Evolutionary conservation across 2,329 filamentous ascomycete species (phyloP).

Genomic region (Pyrenochaeta sp.): DNA sequence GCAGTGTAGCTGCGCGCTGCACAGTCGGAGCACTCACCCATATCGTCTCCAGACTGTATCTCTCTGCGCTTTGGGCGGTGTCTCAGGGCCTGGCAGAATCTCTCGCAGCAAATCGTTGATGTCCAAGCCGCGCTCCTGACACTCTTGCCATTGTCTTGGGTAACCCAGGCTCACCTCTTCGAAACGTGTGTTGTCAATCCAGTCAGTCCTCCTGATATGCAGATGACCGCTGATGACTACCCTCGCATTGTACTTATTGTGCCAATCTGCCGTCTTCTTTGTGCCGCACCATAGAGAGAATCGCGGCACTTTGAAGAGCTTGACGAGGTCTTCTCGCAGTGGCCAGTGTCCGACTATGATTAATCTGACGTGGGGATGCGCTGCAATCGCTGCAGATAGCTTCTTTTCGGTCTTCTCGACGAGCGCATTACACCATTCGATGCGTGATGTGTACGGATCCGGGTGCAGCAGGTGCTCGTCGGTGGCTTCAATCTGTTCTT

Average conservation of each 20-base stretch:
- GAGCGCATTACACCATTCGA: constrained; percentile 56
- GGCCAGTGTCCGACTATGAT: constrained; percentile 60
- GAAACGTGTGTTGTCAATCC: constrained; percentile 56
- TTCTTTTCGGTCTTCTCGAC: constrained; percentile 52
- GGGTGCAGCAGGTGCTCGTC: constrained; percentile 57
- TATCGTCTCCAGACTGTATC: constrained; percentile 41
- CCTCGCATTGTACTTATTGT: constrained; percentile 56
- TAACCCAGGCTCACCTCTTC: constrained; percentile 60
- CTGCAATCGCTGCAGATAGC: constrained; percentile 44
- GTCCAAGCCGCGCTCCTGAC: constrained; percentile 52
- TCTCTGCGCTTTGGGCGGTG: constrained; percentile 32
- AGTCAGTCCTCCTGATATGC: constrained; percentile 58
- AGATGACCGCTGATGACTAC: constrained; percentile 58
- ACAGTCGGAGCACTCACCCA: constrained; percentile 22
- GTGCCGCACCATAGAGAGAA: constrained; percentile 60
- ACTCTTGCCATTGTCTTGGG: constrained; percentile 57
- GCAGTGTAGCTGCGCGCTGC: background rate
- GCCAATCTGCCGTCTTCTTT: constrained; percentile 58
- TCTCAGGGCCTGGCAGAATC: constrained; percentile 54
- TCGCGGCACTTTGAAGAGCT: constrained; percentile 52
- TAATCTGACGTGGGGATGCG: constrained; percentile 45
- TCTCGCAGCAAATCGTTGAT: constrained; percentile 57
- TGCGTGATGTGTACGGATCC: constrained; percentile 54
- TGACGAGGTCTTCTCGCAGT: constrained; percentile 55
- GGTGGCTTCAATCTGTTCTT: constrained; percentile 56